Percentiles rank a stretch among this genome's conserved stretches.
Conservation (phyloP, 306 rosid genomes). For the Cicer cuneatum region DNA sequence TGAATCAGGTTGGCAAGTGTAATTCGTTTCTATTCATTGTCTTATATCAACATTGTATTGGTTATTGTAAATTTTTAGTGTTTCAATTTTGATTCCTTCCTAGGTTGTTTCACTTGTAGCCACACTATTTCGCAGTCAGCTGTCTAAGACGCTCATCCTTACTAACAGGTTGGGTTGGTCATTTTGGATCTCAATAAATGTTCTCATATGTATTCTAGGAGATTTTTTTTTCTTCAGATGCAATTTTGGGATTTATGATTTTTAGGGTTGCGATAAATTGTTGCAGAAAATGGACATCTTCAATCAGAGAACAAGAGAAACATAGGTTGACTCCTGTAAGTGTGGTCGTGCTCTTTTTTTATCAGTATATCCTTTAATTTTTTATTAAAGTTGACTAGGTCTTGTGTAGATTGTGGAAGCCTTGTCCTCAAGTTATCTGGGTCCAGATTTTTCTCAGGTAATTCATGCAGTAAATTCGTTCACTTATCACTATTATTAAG, state of each 20-base stretch:
- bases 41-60: slow-evolving; percentile 18
- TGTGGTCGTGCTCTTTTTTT: slow-evolving; percentile 40
- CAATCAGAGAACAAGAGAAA: slow-evolving; percentile 76
- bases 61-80: slow-evolving; percentile 25
- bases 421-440: slow-evolving; percentile 81
- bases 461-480: slow-evolving; percentile 36
- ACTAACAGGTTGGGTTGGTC: slow-evolving; percentile 75
- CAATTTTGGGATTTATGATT: slow-evolving; percentile 28
- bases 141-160: slow-evolving; percentile 79
- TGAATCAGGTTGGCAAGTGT: slow-evolving; percentile 71
- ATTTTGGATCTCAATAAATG: slow-evolving; percentile 35
- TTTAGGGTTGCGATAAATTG: slow-evolving; percentile 45
- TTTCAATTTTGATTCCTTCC: slow-evolving; percentile 39
- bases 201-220: slow-evolving; percentile 23
- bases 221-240: slow-evolving; percentile 3
- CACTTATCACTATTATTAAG: slow-evolving; percentile 27
- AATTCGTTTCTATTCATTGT: slow-evolving; percentile 36
- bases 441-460: slow-evolving; percentile 94
- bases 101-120: slow-evolving; percentile 85
- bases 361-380: slow-evolving; percentile 20
- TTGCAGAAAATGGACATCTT: slow-evolving; percentile 92
- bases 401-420: slow-evolving; percentile 85
- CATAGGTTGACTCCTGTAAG: slow-evolving; percentile 90
- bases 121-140: slow-evolving; percentile 79
- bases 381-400: slow-evolving; percentile 47